Evolutionary conservation across 805 yeast species (phyloP).

Genomic region (Candida easanensis): DNA sequence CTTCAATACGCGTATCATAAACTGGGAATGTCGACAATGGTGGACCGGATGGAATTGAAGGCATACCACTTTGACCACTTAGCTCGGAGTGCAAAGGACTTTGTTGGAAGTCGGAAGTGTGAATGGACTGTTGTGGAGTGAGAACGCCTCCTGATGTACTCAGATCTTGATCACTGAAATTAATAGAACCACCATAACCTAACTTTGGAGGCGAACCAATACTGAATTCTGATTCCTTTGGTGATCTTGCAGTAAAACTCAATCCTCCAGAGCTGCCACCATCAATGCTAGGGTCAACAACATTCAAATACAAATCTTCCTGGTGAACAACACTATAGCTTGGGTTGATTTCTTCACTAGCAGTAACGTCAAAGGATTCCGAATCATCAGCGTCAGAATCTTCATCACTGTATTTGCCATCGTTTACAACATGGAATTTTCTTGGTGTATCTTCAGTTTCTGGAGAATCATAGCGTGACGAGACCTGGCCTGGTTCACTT

Average conservation of each 20-base stretch:
- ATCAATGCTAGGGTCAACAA: constrained; percentile 8
- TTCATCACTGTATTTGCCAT: constrained; percentile 24
- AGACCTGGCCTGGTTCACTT: background rate
- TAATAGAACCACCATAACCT: constrained; percentile 1
- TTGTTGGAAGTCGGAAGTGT: constrained; percentile 1
- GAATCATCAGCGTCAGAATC: constrained; percentile 13
- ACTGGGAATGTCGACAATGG: constrained; percentile 7
- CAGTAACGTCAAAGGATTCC: constrained; percentile 14
- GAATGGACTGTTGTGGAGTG: constrained; percentile 10
- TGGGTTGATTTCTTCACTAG: constrained; percentile 7
- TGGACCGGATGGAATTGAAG: background rate
- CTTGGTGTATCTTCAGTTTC: constrained; percentile 8
- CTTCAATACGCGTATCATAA: constrained; percentile 39
- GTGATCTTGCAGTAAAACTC: constrained; percentile 35
- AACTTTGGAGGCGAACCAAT: constrained; percentile 16
- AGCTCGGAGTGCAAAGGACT: constrained; percentile 7
- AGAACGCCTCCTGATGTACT: background rate
- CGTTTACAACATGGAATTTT: constrained; percentile 28
- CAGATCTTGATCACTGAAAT: constrained; percentile 9
- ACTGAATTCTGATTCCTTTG: constrained; percentile 29
- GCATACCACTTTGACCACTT: constrained; percentile 1
- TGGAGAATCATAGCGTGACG: background rate
- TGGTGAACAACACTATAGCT: constrained; percentile 21
- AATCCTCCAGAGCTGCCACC: constrained; percentile 26
- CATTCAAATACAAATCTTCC: background rate